These are phyloP conservation scores for Mollisiaceae sp. DNA, from an alignment of 2,329 filamentous ascomycete species.

Conservation along the genomic window DNA sequence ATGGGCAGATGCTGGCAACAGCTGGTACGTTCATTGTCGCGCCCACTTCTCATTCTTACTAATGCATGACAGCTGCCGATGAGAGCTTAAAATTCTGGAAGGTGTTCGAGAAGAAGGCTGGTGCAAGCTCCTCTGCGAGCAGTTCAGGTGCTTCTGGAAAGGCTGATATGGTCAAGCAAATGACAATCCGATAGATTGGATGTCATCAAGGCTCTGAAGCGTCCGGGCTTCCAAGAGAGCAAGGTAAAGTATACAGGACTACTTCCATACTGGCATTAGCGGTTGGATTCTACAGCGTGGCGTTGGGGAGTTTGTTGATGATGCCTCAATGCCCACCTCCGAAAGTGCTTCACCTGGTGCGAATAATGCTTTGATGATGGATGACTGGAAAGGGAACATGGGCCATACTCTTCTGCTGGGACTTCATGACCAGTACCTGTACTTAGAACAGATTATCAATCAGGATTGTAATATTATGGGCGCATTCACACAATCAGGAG, in stretches of 20 bases:
- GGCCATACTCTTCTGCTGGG: conserved; percentile 20
- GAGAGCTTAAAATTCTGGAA: conserved; percentile 99
- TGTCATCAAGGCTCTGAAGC: conserved; percentile 35
- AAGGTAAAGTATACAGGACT: conserved; percentile 42
- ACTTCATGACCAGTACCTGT: conserved; percentile 20
- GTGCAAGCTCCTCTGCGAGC: conserved; percentile 67
- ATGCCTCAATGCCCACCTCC: conserved; percentile 53
- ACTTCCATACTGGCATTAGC: conserved; percentile 49
- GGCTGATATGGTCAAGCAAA: conserved; percentile 89
- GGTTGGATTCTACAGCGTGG: conserved; percentile 56
- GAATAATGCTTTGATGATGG: conserved; percentile 41
- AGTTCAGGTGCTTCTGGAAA: conserved; percentile 74
- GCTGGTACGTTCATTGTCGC: conserved; percentile 63
- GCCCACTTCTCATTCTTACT: conserved; percentile 34
- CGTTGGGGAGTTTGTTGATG: conserved; percentile 53
- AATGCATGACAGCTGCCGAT: conserved; percentile 70
- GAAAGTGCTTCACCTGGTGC: conserved; percentile 52
- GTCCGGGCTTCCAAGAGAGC: conserved; percentile 35
- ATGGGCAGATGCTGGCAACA: conserved; percentile 97
- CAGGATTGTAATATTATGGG: conserved; percentile 22
- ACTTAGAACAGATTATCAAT: conserved; percentile 21
- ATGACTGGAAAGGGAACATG: conserved; percentile 29
- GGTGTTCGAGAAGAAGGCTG: conserved; percentile 98
- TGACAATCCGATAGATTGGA: conserved; percentile 79
- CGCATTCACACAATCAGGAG: background rate